Evolutionary conservation across 176 grass and related monocot species (phyloP), one percentile per base, ranked within the genome.

Genomic region (Oryza officinalis): DNA sequence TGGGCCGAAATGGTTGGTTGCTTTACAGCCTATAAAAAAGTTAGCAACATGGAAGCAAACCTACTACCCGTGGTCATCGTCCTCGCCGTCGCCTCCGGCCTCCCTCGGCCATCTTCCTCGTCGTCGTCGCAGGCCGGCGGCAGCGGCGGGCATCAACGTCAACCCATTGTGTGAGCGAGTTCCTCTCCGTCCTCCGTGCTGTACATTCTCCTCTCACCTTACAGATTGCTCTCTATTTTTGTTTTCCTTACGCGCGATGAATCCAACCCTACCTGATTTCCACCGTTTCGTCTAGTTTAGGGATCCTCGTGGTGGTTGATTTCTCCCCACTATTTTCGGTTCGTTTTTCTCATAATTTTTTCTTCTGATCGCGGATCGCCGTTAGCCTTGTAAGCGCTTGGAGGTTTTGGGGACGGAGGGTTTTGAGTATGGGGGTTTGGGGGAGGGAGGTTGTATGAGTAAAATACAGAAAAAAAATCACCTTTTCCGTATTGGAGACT

Each of bases 111-210:
- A n/a, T 44, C 37, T 3, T 65, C 4, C 37, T 44, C 37, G 18
- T 46, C 74, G 83, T 74, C 85, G 33, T 46, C 15, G 46, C 41
- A 71, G 86, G 10, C 78, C 59, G 85, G 76, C 27, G 68, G 30
- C 13, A 71, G 59, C 77, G 84, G 50, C 72, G 15, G 27, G 71
- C 44, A 50, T 49, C 4, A 18, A 11, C 27, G 46, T n/a, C 33
- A 32, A 20, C 17, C 46, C 63, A 49, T 46, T 49, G 46, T 8
- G 63, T 67, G 50, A 57, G 49, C 23, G 49, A 57, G 27, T 27
- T 41, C 13, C 46, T 33, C 31, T 35, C 10, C n/a, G 10, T 26
- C 79, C 43, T 83, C 75, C 26, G 44, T 67, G 27, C 63, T 32
- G 3, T 22, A 13, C 77, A 20, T 67, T 22, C 33, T 77, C 8